Evolutionary conservation across 495 filamentous ascomycete species (phyloP).

Genomic region (Aspergillus bridgeri): DNA sequence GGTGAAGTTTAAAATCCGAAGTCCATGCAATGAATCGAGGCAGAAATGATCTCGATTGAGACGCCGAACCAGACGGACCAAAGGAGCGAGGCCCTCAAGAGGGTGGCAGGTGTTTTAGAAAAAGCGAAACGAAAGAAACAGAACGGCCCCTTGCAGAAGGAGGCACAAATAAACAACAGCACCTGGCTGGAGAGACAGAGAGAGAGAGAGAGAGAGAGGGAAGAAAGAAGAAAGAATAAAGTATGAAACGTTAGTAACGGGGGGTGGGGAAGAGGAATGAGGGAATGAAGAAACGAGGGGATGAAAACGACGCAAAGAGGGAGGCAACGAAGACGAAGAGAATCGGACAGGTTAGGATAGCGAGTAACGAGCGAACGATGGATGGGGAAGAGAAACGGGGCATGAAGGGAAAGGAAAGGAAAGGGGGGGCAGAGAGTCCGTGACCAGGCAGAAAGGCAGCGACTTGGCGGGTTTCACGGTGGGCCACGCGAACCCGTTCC

Average conservation of each 20-base stretch:
- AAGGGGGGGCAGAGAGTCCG: background rate
- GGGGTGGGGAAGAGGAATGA: slow-evolving; percentile 24
- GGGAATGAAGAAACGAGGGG: slow-evolving; percentile 14
- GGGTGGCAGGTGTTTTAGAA: slow-evolving; percentile 13
- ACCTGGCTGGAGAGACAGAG: slow-evolving; percentile 43
- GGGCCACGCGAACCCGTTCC: slow-evolving; percentile 6
- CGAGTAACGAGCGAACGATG: slow-evolving; percentile 2
- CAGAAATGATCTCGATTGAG: slow-evolving; percentile 15
- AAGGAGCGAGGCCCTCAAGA: slow-evolving; percentile 13
- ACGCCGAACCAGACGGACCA: slow-evolving; percentile 13
- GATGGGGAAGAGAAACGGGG: slow-evolving; percentile 3
- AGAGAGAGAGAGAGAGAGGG: no score
- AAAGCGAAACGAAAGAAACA: slow-evolving; percentile 10
- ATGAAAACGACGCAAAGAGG: slow-evolving; percentile 11
- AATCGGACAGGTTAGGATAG: background rate
- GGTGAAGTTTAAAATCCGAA: slow-evolving; percentile 8
- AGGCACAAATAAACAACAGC: slow-evolving; percentile 24
- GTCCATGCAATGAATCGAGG: slow-evolving; percentile 1
- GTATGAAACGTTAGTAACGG: slow-evolving; percentile 17
- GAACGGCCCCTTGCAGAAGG: slow-evolving; percentile 27
- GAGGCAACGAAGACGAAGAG: slow-evolving; percentile 12
- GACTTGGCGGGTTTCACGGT: slow-evolving; percentile 14
- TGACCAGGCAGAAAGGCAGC: slow-evolving; percentile 6
- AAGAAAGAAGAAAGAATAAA: slow-evolving; percentile 15
- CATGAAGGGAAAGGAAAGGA: background rate